Percentiles rank a stretch among this genome's conserved stretches.
Evolutionary conservation across 257 asterid species (phyloP).

Genomic region (Nicotiana attenuata): DNA sequence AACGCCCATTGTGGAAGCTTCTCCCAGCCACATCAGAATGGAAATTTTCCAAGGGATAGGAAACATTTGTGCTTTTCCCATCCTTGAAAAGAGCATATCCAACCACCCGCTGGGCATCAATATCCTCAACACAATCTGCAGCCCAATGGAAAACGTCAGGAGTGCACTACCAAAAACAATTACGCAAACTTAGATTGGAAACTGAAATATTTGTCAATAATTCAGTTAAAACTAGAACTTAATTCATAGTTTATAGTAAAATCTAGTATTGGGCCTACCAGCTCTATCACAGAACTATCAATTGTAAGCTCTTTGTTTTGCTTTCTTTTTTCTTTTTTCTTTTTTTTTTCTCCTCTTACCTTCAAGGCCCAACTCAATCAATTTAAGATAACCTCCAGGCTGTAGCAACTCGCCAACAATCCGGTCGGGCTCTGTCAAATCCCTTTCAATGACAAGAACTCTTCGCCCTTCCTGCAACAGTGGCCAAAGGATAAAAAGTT

Average conservation of each 20-base stretch:
- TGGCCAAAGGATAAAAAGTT: not conserved
- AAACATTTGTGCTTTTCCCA: constrained; percentile 33
- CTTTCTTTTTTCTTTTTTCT: no score
- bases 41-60: constrained; percentile 40
- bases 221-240: not conserved
- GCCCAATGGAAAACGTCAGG: not conserved
- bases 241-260: not conserved
- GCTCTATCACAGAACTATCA: not conserved
- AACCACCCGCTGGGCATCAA: constrained; percentile 49
- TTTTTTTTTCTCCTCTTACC: constrained; percentile 1
- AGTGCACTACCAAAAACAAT: not conserved
- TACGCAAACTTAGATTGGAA: not conserved
- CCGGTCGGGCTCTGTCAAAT: constrained; percentile 31
- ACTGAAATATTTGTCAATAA: not conserved
- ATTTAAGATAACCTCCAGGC: constrained; percentile 34
- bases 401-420: constrained; percentile 34
- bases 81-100: constrained; percentile 56
- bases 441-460: constrained; percentile 24
- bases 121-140: constrained; percentile 50
- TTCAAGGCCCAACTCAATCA: constrained; percentile 30
- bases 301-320: not conserved
- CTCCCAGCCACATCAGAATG: constrained; percentile 43
- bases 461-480: constrained; percentile 27
- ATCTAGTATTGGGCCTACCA: not conserved
- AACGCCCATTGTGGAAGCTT: constrained; percentile 50